Conservation (phyloP, 106 monocot species). For the Allium sativum region DNA sequence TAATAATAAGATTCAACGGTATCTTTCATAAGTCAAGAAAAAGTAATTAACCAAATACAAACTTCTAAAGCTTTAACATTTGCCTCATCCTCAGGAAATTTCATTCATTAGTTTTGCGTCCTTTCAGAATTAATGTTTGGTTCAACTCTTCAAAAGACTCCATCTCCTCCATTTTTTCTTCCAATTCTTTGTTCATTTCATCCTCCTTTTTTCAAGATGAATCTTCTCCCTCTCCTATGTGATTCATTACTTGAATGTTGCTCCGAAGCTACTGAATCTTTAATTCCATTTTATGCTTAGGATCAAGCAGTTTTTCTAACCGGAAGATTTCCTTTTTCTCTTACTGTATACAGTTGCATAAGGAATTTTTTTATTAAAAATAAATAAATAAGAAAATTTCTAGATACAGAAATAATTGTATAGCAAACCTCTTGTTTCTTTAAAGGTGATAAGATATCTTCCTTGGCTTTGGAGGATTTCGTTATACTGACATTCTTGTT, state of each 20-base stretch:
- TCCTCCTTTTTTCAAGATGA: constrained; percentile 12
- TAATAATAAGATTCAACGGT: too few relatives aligned
- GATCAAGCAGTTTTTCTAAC: constrained; percentile 60
- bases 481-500: too few relatives aligned
- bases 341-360: constrained; percentile 19
- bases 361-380: background rate
- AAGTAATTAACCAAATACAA: too few relatives aligned
- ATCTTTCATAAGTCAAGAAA: too few relatives aligned
- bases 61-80: too few relatives aligned
- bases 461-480: constrained; percentile 50
- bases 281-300: constrained; percentile 54
- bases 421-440: constrained; percentile 51
- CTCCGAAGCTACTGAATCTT: constrained; percentile 66
- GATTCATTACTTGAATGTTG: constrained; percentile 44
- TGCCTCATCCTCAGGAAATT: too few relatives aligned
- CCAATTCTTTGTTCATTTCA: too few relatives aligned
- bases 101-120: constrained; percentile 46
- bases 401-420: background rate
- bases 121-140: constrained; percentile 36
- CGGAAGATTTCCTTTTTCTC: constrained; percentile 54
- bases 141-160: constrained; percentile 3
- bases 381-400: background rate
- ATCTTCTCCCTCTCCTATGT: constrained; percentile 36
- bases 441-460: constrained; percentile 35
- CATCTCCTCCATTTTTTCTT: too few relatives aligned